Evolutionary conservation across 2,329 filamentous ascomycete genomes (phyloP).

Genomic region (Talaromyces sp.): DNA sequence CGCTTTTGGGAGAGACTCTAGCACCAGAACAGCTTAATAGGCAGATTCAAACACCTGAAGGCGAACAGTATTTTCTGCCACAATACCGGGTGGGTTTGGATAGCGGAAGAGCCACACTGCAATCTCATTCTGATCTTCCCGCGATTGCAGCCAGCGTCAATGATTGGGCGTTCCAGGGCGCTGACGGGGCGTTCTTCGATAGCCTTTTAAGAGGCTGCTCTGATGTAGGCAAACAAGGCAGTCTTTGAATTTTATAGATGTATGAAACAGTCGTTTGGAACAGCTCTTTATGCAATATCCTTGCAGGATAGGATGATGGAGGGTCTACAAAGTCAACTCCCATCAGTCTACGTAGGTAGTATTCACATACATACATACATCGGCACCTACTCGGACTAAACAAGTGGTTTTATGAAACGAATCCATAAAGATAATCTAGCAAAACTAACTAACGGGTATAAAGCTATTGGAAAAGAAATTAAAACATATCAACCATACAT

Average conservation of each 20-base stretch:
- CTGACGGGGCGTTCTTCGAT: constrained; percentile 18
- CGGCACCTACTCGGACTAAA: neutral
- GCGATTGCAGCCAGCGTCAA: constrained; percentile 8
- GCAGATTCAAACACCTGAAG: neutral
- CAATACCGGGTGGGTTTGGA: neutral
- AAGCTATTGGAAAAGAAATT: neutral
- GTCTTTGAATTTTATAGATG: neutral
- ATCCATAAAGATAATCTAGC: neutral
- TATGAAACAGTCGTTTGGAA: no score
- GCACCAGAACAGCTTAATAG: neutral
- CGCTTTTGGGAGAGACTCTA: neutral
- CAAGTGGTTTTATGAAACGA: no score
- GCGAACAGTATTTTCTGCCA: neutral
- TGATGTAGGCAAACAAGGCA: neutral
- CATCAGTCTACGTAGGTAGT: no score
- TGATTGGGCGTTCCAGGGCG: constrained; percentile 18
- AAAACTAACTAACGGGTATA: neutral
- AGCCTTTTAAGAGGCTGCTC: constrained; percentile 11
- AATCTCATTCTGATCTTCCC: neutral
- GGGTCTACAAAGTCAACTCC: no score
- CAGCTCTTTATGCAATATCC: neutral
- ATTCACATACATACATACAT: neutral
- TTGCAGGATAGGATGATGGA: neutral
- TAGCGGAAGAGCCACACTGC: neutral
- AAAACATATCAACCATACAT: neutral